Base-by-base conservation (phyloP, 192 early-diverging fungal species). In the Backusella morwellensis region DNA sequence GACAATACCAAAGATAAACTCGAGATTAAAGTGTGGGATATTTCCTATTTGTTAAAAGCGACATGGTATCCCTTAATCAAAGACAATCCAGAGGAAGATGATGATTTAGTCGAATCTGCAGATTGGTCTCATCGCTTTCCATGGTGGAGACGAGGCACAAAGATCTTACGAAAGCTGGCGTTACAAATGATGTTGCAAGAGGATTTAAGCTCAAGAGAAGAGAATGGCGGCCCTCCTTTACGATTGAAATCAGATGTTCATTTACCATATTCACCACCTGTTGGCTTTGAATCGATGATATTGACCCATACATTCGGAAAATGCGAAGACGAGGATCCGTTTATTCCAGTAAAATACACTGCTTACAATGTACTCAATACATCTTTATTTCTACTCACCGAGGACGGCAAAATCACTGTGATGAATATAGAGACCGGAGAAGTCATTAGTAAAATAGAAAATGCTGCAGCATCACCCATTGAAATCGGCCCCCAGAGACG, bases 331-430 rank as follows among this genome's bases (percentile, higher is more conserved):
- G 68, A 70, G 21, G 35, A 41, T 7, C 41, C 32, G 6, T 23
- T 50, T 72, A 72, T 77, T 23, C 47, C 76, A 11, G 77, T 82
- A 41, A 82, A 82, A 21, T 82, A 82, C 68, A 75, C 81, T 0
- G 81, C 81, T 12, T 82, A 82, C 32, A 82, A 82, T 47, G 81
- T 82, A 23, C 50, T 82, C 14, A 72, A 75, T 29, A 78, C 71
- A 3, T 71, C 69, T 17, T 47, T 82, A 14, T 82, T 82, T 56
- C 40, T 82, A 17, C 59, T 82, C 4, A 82, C 81, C 9, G 81
- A 82, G 42, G 77, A 78, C 36, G 81, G 81, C 36, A 73, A 78
- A 35, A 70, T 82, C 8, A 82, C 81, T 6, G 66, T 82, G 0
- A 42, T 82, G 44, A 77, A 82, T 44, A 78, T 82, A 5, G 81